A percentile compares a stretch with the other conserved stretches of the same genome.
Conservation (phyloP, 768 basidiomycete genomes). For the Cyclocybe aegerita region DNA sequence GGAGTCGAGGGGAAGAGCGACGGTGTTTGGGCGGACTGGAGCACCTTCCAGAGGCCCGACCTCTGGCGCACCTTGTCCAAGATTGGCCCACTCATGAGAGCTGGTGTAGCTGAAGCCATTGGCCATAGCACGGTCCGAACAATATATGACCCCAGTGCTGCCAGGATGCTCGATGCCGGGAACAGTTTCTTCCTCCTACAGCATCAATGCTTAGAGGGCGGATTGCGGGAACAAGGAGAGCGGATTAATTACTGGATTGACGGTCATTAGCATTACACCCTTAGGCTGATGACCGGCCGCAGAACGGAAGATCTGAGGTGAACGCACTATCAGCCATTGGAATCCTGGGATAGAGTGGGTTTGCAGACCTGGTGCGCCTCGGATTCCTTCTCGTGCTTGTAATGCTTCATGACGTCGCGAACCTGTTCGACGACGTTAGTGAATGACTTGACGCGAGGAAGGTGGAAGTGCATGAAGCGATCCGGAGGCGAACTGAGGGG, state of each 20-base stretch:
- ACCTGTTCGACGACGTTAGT: constrained; percentile 59
- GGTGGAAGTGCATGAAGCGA: constrained; percentile 43
- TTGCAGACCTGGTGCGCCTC: constrained; percentile 77
- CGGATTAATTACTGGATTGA: constrained; percentile 57
- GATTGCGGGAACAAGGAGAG: background rate
- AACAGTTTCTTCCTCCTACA: constrained; percentile 83
- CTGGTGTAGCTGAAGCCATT: constrained; percentile 85
- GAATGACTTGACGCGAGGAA: constrained; percentile 43
- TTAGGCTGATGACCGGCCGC: constrained; percentile 69
- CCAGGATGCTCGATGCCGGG: constrained; percentile 84
- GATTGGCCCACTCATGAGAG: constrained; percentile 82
- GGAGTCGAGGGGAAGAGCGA: constrained; percentile 68
- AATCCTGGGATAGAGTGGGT: constrained; percentile 4
- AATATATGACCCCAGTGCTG: constrained; percentile 72
- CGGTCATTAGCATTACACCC: constrained; percentile 60
- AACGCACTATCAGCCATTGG: constrained; percentile 3
- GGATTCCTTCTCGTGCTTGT: constrained; percentile 78
- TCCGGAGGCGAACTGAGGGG: constrained; percentile 4
- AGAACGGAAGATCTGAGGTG: constrained; percentile 69
- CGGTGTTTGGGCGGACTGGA: constrained; percentile 59
- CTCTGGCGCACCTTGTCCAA: constrained; percentile 93
- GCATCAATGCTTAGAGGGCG: background rate
- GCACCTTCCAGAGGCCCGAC: constrained; percentile 83
- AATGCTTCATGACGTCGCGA: constrained; percentile 62
- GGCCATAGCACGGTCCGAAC: constrained; percentile 91